These are phyloP conservation scores for Actinomortierella ambigua DNA, from an alignment of 371 early-diverging fungal genomes.

Conservation along the genomic window DNA sequence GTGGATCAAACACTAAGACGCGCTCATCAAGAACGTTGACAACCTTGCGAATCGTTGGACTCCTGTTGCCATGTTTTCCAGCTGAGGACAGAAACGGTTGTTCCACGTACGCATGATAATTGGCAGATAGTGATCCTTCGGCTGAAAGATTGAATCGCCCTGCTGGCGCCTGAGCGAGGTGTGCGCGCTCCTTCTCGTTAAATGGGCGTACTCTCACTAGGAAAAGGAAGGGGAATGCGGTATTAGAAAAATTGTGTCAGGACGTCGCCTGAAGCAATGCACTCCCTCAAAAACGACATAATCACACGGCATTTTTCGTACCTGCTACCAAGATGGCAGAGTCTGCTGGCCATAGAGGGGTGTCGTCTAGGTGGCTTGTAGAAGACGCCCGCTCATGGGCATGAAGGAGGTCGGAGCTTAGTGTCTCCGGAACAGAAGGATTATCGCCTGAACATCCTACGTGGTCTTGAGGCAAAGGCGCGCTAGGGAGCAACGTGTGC, in stretches of 20 bases:
- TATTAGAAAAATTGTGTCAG: background rate
- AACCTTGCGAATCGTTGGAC: conserved; percentile 51
- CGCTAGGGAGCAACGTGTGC: too few relatives aligned
- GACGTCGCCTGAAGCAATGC: background rate
- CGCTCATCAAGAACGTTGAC: conserved; percentile 64
- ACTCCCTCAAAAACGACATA: background rate
- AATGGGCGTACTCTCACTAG: conserved; percentile 67
- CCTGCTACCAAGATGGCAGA: conserved; percentile 45
- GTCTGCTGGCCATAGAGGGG: conserved; percentile 39
- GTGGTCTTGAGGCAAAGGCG: too few relatives aligned
- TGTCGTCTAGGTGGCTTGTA: conserved; percentile 1
- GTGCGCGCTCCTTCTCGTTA: conserved; percentile 51
- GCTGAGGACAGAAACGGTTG: conserved; percentile 8
- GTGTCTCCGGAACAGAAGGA: too few relatives aligned
- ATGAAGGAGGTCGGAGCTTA: too few relatives aligned
- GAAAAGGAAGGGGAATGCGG: background rate
- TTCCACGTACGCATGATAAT: conserved; percentile 6
- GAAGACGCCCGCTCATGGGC: too few relatives aligned
- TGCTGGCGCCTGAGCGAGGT: conserved; percentile 29
- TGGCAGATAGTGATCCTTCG: conserved; percentile 25
- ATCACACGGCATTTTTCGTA: background rate
- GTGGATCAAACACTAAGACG: conserved; percentile 69
- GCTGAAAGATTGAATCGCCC: conserved; percentile 47
- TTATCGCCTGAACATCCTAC: too few relatives aligned
- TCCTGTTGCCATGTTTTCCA: conserved; percentile 1